A percentile compares a stretch with the other conserved stretches of the same genome.
These are phyloP conservation scores for Aspergillus ibericus DNA, from an alignment of 2,329 filamentous ascomycete species.

Conservation along the genomic window DNA sequence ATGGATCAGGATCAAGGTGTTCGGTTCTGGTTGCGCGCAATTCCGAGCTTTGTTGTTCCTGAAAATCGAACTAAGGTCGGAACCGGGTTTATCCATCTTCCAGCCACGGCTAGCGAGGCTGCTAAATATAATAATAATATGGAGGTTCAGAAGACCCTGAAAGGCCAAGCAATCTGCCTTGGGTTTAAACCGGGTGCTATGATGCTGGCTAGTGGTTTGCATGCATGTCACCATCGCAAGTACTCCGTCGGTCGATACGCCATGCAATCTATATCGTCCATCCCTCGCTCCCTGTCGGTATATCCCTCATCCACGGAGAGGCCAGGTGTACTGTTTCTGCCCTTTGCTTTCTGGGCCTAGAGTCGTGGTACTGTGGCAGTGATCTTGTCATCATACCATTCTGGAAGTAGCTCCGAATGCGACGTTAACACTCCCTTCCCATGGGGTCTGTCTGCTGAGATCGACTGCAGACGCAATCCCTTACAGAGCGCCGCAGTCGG, in stretches of 20 bases:
- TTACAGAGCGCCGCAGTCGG: constrained; percentile 18
- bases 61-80: neutral
- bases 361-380: neutral
- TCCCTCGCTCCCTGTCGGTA: neutral
- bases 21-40: no score
- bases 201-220: neutral
- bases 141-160: constrained; percentile 2
- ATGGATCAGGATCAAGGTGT: neutral
- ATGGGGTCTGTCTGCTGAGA: constrained; percentile 4
- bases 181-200: neutral
- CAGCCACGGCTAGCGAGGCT: constrained; percentile 1
- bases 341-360: neutral
- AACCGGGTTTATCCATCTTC: neutral
- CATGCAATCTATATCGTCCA: neutral
- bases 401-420: constrained; percentile 1
- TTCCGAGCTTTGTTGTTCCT: neutral
- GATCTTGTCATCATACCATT: neutral
- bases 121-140: neutral
- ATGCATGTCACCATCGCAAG: neutral
- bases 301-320: neutral
- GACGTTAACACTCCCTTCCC: neutral
- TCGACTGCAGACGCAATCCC: constrained; percentile 12
- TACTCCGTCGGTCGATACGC: no score
- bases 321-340: neutral
- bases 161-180: constrained; percentile 1